Percentiles rank a stretch among this genome's conserved stretches.
phyloP scores from a whole-genome alignment of 148 eudicot species.

The Chenopodium berlandieri region DNA sequence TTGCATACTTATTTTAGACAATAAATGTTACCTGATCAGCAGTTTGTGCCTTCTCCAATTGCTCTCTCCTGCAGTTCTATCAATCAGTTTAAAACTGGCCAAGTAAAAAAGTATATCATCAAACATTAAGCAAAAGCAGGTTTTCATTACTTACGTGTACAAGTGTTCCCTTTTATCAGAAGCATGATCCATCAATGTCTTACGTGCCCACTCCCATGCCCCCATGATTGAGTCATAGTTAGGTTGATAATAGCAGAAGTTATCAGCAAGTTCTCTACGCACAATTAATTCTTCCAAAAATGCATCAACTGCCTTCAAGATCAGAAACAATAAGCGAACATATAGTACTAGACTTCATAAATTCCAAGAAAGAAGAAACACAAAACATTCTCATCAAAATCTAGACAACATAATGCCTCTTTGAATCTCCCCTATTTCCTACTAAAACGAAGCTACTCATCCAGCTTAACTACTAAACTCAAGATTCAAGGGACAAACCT shows the following conservation, averaged over 20 bases:
- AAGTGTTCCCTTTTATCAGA: constrained; percentile 81
- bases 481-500: constrained; percentile 44
- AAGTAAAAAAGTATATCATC: not conserved
- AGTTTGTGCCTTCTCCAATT: constrained; percentile 94
- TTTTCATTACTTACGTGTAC: constrained; percentile 66
- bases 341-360: constrained; percentile 4
- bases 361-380: not conserved
- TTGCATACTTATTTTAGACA: not conserved
- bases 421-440: not conserved
- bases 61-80: constrained; percentile 66
- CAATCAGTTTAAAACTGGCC: constrained; percentile 8
- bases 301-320: constrained; percentile 78
- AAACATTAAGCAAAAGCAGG: not conserved
- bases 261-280: constrained; percentile 95
- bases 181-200: constrained; percentile 85
- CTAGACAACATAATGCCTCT: not conserved
- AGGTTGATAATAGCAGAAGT: constrained; percentile 90
- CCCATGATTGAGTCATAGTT: constrained; percentile 87
- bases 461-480: constrained; percentile 8
- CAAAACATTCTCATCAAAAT: not conserved
- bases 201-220: constrained; percentile 99
- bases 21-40: constrained; percentile 63
- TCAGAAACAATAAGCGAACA: constrained; percentile 9
- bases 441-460: constrained; percentile 7
- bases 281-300: constrained; percentile 89